Evolutionary conservation across 345 rosid species (phyloP).

Genomic region (Eucalyptus rudis): DNA sequence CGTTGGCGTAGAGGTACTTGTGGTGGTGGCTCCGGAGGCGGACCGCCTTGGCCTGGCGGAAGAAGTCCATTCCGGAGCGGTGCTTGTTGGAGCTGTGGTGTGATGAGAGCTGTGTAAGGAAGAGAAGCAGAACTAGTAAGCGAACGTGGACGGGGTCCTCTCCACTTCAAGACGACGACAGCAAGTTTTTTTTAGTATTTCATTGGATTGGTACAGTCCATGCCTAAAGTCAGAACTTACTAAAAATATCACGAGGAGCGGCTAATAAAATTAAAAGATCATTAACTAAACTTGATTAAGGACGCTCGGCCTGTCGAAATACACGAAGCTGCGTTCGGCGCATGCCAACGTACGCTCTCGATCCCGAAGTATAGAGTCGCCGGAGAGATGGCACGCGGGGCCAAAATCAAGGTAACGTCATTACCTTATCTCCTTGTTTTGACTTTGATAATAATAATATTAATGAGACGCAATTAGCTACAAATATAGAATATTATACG

Average conservation of each 20-base stretch:
- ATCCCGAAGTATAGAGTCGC: not conserved
- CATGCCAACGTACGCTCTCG: not conserved
- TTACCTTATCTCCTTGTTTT: not conserved
- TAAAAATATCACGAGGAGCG: not conserved
- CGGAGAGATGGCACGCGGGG: not conserved
- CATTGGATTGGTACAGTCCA: not conserved
- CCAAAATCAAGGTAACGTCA: not conserved
- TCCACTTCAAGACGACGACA: not conserved
- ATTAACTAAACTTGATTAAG: not conserved
- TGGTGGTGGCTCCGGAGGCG: slow-evolving; percentile 23
- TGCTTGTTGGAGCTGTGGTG: not conserved
- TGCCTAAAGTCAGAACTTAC: not conserved
- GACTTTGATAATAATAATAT: not conserved
- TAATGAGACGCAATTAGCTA: not conserved
- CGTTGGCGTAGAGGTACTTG: slow-evolving; percentile 20
- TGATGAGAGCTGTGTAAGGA: not conserved
- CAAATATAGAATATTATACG: not conserved
- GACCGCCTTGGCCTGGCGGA: slow-evolving; percentile 4
- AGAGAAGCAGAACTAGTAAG: not conserved
- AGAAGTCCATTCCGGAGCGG: slow-evolving; percentile 13
- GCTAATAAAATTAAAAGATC: not conserved
- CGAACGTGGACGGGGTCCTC: not conserved
- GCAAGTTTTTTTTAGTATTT: not conserved
- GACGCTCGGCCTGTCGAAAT: not conserved
- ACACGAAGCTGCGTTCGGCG: not conserved